These are phyloP conservation scores for Drosera spatulata DNA, from an alignment of 179 eudicot genomes.

Conservation along the genomic window DNA sequence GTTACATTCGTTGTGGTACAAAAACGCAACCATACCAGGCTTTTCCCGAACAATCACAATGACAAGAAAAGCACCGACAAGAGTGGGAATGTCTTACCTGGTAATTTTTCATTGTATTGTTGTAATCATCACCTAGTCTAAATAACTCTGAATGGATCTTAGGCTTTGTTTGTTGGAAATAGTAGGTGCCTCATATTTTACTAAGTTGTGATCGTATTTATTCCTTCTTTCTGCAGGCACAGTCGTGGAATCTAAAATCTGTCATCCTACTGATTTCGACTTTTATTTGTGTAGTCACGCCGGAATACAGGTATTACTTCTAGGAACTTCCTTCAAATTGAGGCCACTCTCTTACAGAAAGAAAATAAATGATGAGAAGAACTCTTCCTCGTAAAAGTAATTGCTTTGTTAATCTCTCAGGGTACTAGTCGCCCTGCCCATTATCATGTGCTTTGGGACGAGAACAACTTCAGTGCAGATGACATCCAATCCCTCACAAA, in stretches of 20 bases:
- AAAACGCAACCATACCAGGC: slow-evolving; percentile 90
- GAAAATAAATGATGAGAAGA: neutral
- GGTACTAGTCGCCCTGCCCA: slow-evolving; percentile 96
- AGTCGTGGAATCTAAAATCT: slow-evolving; percentile 73
- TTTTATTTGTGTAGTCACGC: slow-evolving; percentile 90
- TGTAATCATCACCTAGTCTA: neutral
- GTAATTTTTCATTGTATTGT: slow-evolving; percentile 17
- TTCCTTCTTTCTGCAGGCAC: slow-evolving; percentile 40
- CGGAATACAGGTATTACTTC: slow-evolving; percentile 58
- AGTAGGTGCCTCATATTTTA: neutral
- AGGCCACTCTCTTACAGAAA: neutral
- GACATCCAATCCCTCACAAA: slow-evolving; percentile 81
- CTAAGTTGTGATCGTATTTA: neutral
- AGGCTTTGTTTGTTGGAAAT: no score
- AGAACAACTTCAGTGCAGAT: slow-evolving; percentile 76
- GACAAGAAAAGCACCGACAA: slow-evolving; percentile 58
- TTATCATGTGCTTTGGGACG: slow-evolving; percentile 94
- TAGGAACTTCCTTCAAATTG: neutral
- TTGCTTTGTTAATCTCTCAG: slow-evolving; percentile 18
- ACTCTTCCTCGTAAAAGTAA: no score
- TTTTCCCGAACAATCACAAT: slow-evolving; percentile 69
- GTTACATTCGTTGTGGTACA: slow-evolving; percentile 92
- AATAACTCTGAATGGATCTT: no score
- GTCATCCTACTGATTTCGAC: slow-evolving; percentile 93
- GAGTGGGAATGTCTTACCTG: slow-evolving; percentile 88